These are phyloP conservation scores for Citrus unshiu DNA, from an alignment of 345 rosid genomes.

Conservation along the genomic window DNA sequence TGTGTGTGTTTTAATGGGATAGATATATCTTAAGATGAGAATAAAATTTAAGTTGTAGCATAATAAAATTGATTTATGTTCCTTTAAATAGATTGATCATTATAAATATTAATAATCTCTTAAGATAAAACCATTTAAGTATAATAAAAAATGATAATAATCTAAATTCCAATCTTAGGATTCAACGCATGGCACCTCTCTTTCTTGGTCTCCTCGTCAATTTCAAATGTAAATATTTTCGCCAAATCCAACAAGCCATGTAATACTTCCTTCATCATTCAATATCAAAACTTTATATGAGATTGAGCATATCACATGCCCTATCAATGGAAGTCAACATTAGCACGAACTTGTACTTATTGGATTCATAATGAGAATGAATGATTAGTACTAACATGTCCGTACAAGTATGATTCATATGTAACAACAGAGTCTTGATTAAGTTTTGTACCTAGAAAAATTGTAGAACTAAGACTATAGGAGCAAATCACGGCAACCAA, in stretches of 20 bases:
- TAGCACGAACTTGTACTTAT: neutral
- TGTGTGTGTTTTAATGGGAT: too few relatives aligned
- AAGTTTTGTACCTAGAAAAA: neutral
- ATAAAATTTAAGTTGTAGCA: too few relatives aligned
- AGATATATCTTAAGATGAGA: too few relatives aligned
- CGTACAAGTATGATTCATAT: too few relatives aligned
- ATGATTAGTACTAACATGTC: neutral
- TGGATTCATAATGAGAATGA: neutral
- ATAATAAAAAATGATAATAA: too few relatives aligned
- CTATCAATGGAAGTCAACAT: neutral
- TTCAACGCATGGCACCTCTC: too few relatives aligned
- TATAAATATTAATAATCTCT: too few relatives aligned
- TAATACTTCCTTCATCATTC: neutral
- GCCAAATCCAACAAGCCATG: neutral
- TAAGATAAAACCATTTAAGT: too few relatives aligned
- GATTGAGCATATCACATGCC: neutral
- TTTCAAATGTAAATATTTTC: neutral
- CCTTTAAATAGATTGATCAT: too few relatives aligned
- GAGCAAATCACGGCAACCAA: conserved; percentile 16
- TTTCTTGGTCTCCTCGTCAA: neutral
- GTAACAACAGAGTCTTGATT: neutral
- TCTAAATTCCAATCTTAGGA: too few relatives aligned
- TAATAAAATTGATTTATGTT: too few relatives aligned
- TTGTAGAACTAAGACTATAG: neutral
- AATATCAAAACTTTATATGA: neutral